A percentile compares a stretch with the other conserved stretches of the same genome.
Conservation (phyloP, 352 stramenopile genomes). For the Globisporangium orthogonon region DNA sequence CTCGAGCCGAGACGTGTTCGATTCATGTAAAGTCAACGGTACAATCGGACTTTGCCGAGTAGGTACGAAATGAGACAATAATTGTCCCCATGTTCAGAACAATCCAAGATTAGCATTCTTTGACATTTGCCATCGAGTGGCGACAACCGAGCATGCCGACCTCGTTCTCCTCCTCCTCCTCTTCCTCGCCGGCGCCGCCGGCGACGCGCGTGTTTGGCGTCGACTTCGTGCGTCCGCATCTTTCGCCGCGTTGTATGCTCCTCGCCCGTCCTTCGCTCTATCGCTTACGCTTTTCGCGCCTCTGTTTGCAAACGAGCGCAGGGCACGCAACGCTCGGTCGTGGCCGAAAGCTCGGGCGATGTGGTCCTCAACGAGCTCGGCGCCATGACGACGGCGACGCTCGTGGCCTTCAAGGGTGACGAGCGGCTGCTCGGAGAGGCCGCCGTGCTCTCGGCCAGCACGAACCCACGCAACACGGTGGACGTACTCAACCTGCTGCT, state of each 20-base stretch:
- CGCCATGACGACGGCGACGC: slow-evolving; percentile 77
- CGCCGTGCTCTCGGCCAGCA: slow-evolving; percentile 78
- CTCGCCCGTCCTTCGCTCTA: background rate
- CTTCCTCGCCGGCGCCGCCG: background rate
- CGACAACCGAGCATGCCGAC: too few species aligned
- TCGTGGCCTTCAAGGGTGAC: slow-evolving; percentile 86
- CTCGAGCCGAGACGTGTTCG: too few species aligned
- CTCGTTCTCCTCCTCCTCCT: too few species aligned
- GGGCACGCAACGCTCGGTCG: slow-evolving; percentile 75
- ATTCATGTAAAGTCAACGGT: too few species aligned
- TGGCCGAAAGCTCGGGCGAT: slow-evolving; percentile 61
- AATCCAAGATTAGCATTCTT: too few species aligned
- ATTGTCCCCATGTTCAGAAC: too few species aligned
- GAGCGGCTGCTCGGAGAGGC: slow-evolving; percentile 82
- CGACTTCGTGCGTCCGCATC: slow-evolving; percentile 56
- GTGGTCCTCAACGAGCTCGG: slow-evolving; percentile 88
- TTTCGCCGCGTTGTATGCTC: background rate
- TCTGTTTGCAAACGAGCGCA: slow-evolving; percentile 9
- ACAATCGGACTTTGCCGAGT: too few species aligned
- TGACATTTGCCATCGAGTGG: too few species aligned
- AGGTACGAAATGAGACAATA: too few species aligned
- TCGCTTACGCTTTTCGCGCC: slow-evolving; percentile 5
- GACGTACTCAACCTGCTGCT: slow-evolving; percentile 61
- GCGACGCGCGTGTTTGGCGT: slow-evolving; percentile 55
- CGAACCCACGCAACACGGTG: slow-evolving; percentile 81